Conservation (phyloP, 2,329 filamentous ascomycete genomes). For the Botrytis medusae region DNA sequence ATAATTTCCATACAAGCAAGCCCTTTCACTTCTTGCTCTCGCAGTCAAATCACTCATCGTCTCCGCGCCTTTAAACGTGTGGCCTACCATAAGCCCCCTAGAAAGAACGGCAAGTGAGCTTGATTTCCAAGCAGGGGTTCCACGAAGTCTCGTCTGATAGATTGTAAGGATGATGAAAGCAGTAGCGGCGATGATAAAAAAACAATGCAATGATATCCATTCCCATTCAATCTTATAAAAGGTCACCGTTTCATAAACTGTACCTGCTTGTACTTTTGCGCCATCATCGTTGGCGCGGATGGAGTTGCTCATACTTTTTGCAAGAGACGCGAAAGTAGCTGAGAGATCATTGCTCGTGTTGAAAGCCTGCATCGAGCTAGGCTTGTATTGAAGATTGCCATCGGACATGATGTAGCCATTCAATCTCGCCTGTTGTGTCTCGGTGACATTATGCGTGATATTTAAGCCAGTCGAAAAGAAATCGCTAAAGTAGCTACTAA, state of each 20-base stretch:
- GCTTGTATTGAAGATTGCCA: slow-evolving; percentile 4
- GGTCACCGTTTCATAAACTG: neutral
- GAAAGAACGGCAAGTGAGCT: slow-evolving; percentile 14
- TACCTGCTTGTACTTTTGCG: neutral
- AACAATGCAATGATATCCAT: slow-evolving; percentile 12
- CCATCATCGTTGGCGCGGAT: slow-evolving; percentile 7
- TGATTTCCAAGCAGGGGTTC: slow-evolving; percentile 12
- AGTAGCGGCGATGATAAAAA: slow-evolving; percentile 1
- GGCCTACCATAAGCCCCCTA: neutral
- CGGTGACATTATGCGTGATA: slow-evolving; percentile 5
- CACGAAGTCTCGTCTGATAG: slow-evolving; percentile 4
- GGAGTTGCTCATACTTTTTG: slow-evolving; percentile 15
- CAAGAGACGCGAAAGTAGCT: slow-evolving; percentile 6
- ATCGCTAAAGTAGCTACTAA: slow-evolving; percentile 1
- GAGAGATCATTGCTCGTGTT: slow-evolving; percentile 6
- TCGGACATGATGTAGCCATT: slow-evolving; percentile 14
- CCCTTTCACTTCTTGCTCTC: slow-evolving; percentile 4
- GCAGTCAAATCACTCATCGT: neutral
- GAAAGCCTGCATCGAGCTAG: slow-evolving; percentile 12
- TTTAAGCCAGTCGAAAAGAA: slow-evolving; percentile 1
- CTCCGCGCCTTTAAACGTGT: slow-evolving; percentile 3
- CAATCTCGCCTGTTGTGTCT: slow-evolving; percentile 11
- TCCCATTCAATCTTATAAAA: slow-evolving; percentile 4
- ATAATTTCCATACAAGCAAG: neutral
- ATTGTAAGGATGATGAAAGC: neutral